Evolutionary conservation across 306 rosid genomes (phyloP), one percentile per base, ranked within the genome.

Genomic region (Ochetophila trinervis): DNA sequence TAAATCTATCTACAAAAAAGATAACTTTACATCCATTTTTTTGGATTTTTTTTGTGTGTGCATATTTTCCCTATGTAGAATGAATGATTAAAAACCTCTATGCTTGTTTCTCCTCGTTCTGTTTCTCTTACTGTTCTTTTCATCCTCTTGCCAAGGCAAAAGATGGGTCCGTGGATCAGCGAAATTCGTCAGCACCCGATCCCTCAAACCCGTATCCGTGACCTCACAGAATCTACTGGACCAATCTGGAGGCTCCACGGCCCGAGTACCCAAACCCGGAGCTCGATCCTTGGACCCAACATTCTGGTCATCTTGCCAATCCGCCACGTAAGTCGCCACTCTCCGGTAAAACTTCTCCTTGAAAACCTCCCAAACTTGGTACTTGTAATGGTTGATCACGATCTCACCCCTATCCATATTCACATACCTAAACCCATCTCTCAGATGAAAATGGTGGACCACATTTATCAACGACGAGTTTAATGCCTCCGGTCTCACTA

Each of bases 301-400:
- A 52, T 91, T 91, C 0, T 87, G 74, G 5, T 75, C 67, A 16
- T 82, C 61, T 51, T 67, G 65, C 98, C 96, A 88, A 65, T 87
- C 95, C 0, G 83, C 90, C 62, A 86, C 96, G 13, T 83, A 91
- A 0, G 96, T 85, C 0, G 95, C 95, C 27, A 91, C 98, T 66
- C 96, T 84, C 68, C 85, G 66, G 11, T 85, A 72, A 42, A 91
- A 91, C 72, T 91, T 91, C 57, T 82, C 82, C 79, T 87, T 91
- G 12, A 91, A 91, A 34, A 87, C 98, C 18, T 85, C 62, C 95
- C 96, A 87, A 14, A 91, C 97, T 53, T 87, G 97, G 69, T 91
- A 88, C 79, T 91, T 91, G 18, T 86, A 91, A 60, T 91, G 97
- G 57, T 91, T 88, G 17, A 91, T 85, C 20, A 83, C 77, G 88